Evolutionary conservation across 2,329 filamentous ascomycete genomes (phyloP).

Genomic region (Meredithiella fracta): DNA sequence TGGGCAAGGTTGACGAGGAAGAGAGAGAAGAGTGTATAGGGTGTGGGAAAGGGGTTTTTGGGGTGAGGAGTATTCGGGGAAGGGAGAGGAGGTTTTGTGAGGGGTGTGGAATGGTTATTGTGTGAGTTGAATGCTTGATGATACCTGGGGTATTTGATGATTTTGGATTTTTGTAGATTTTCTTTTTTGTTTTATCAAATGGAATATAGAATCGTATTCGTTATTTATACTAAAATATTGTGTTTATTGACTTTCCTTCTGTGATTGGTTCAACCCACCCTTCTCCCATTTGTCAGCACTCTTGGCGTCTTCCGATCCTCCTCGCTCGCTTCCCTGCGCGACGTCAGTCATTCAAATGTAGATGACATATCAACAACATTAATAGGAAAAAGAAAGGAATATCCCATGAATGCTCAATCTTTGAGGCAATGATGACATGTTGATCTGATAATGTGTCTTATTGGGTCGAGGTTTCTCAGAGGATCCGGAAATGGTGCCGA

Average conservation of each 20-base stretch:
- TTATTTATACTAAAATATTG: background rate
- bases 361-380: too few relatives aligned
- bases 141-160: background rate
- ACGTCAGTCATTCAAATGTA: too few relatives aligned
- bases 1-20: background rate
- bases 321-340: too few relatives aligned
- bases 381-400: too few relatives aligned
- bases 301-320: too few relatives aligned
- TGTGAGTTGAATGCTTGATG: too few relatives aligned
- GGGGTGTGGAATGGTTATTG: background rate
- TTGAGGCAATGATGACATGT: too few relatives aligned
- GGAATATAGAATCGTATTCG: background rate
- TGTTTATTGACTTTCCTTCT: background rate
- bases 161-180: constrained; percentile 2
- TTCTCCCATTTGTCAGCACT: too few relatives aligned
- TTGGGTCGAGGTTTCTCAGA: background rate
- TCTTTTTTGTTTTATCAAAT: background rate
- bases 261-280: too few relatives aligned
- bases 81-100: background rate
- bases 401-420: too few relatives aligned
- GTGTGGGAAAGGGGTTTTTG: background rate
- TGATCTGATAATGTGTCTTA: too few relatives aligned
- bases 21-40: background rate
- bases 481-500: background rate
- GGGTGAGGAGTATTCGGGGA: background rate